Evolutionary conservation across 495 filamentous ascomycete species (phyloP), one percentile per base, ranked within the genome.

Genomic region (Hypoxylon fuscum): DNA sequence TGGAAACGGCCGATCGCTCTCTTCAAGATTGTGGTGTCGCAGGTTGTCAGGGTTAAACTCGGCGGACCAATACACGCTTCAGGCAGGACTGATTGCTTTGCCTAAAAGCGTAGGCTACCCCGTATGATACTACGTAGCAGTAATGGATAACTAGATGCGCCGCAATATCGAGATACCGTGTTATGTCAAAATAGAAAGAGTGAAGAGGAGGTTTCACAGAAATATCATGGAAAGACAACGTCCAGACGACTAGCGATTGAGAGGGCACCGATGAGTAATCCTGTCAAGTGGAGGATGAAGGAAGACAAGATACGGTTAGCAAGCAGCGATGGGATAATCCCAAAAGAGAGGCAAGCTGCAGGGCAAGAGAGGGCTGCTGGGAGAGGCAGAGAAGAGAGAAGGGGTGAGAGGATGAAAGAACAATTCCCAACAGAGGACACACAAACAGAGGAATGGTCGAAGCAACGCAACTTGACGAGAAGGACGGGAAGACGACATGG

Each of bases 21-120:
- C 64, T 63, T 68, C 64, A 68, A 62, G 51, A 64, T 38, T 31
- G 37, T 50, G 55, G 50, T 63, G 68, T 67, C 64, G 68, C 64
- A 68, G 59, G 55, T 57, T 63, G 29, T 56, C 52, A 55, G 63
- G 61, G 60, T 51, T 23, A 58, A 59, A 42, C 35, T 20, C 47
- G 47, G 23, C 49, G 38, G 41, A 55, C 48, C 57, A 57, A 61
- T 58, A 48, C 42, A 66, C 45, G 49, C 14, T 34, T 37, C 47
- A 25, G 41, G 48, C 54, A 64, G 43, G 42, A 27, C 46, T 53
- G 27, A 32, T 43, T 51, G 42, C 48, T 62, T 62, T 66, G 66
- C 58, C 53, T 66, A 66, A 69, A 61, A 57, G 37, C 54, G 55
- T 34, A 55, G 41, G 22, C 21, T 49, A 22, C 42, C 58, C 34